Base-by-base conservation (phyloP, 768 basidiomycete genomes). In the Trametes meyenii region DNA sequence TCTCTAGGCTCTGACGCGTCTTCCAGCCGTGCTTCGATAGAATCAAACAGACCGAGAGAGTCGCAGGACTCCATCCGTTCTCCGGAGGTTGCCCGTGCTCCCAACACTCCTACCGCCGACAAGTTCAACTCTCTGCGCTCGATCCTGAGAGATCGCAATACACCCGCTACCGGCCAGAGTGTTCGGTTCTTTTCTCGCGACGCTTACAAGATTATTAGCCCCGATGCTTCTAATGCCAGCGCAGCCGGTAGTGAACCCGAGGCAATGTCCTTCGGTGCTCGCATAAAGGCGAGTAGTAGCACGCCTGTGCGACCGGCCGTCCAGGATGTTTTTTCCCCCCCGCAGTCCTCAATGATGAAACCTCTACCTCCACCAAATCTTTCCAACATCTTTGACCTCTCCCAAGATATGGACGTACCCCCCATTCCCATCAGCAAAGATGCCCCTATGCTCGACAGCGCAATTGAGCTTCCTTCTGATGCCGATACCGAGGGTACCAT, bases 161-260 rank as follows among this genome's bases (percentile, higher is more conserved):
- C 88, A 0, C 89, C 89, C 16, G 88, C 86, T 3, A 89, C 88
- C 12, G 89, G 89, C n/a, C 85, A 86, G 70, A 90, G 85, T 61
- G 89, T 91, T 43, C 85, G 89, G 6, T 90, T 91, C 75, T 89
- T 90, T 72, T 84, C 88, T 26, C 80, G 85, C 26, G 85, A 89
- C 55, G 85, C 84, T 13, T 87, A 82, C 75, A 85, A 81, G 63
- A 76, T 83, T 23, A 83, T 87, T 67, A 88, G 80, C 50, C 86
- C 87, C n/a, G 85, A 90, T 45, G 74, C 79, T 21, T 88, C 87
- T 17, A 72, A 76, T 44, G 79, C 81, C 12, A 71, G 64, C 48
- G 56, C 38, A 1, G 38, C n/a, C 5, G 53, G 58, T 7, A 74
- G 70, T 56, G 72, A 76, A 49, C 70, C 69, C 16, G 70, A 71